Percentiles rank a stretch among this genome's conserved stretches.
Evolutionary conservation across 208 protist genomes (phyloP).

Genomic region (Leishmania braziliensis): DNA sequence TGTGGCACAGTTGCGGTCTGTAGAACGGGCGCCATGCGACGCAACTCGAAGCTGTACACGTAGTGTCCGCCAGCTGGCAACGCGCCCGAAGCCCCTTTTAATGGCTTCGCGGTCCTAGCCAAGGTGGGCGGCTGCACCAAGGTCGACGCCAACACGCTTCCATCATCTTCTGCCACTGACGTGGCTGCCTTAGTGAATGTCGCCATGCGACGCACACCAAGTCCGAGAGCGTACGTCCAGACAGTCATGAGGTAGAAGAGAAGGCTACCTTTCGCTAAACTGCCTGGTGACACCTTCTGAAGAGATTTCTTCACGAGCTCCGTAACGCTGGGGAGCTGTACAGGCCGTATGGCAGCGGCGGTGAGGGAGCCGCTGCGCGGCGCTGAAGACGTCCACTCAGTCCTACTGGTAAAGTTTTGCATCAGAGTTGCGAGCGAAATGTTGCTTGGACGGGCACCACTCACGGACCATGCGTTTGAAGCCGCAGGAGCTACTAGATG

Average conservation of each 20-base stretch:
- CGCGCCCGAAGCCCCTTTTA: background rate
- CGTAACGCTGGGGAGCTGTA: slow-evolving; percentile 23
- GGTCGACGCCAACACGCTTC: slow-evolving; percentile 4
- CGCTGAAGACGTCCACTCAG: background rate
- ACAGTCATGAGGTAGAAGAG: slow-evolving; percentile 22
- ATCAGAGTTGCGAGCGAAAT: slow-evolving; percentile 18
- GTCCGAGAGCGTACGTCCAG: slow-evolving; percentile 26
- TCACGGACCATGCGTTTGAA: slow-evolving; percentile 48
- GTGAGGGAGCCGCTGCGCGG: background rate
- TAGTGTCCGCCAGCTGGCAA: slow-evolving; percentile 9
- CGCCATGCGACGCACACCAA: slow-evolving; percentile 24
- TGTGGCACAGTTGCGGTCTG: background rate
- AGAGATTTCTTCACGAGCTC: slow-evolving; percentile 28
- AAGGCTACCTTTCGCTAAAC: slow-evolving; percentile 22
- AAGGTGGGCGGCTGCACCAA: slow-evolving; percentile 2
- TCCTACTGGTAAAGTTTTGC: slow-evolving; percentile 1
- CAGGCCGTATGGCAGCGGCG: slow-evolving; percentile 9
- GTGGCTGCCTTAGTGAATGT: slow-evolving; percentile 15
- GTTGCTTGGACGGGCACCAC: slow-evolving; percentile 29
- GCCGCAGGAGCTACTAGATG: slow-evolving; percentile 42
- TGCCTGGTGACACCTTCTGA: slow-evolving; percentile 8
- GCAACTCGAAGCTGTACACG: slow-evolving; percentile 90
- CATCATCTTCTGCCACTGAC: slow-evolving; percentile 13
- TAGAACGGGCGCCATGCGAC: slow-evolving; percentile 81
- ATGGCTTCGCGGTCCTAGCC: background rate